Conservation (phyloP, 2,329 filamentous ascomycete genomes). For the Ophiocordyceps camponoti-floridani region DNA sequence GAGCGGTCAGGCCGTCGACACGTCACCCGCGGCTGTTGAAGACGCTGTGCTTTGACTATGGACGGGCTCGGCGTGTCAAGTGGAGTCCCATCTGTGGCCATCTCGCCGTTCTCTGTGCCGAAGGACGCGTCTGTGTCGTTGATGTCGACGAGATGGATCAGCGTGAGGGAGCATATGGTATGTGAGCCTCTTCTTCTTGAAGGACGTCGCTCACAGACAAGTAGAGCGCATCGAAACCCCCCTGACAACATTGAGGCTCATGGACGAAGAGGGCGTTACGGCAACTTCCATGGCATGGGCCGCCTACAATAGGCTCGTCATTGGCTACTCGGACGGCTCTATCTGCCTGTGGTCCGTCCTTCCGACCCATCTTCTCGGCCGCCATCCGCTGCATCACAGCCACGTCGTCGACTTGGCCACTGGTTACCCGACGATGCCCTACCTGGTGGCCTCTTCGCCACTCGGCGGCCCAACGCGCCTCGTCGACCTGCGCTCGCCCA, state of each 20-base stretch:
- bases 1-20: conserved; percentile 15
- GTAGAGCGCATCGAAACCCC: conserved; percentile 26
- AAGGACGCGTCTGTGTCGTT: conserved; percentile 31
- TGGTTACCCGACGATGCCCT: conserved; percentile 37
- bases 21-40: conserved; percentile 19
- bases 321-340: conserved; percentile 38
- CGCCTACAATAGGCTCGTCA: conserved; percentile 32
- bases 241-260: conserved; percentile 24
- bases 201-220: conserved; percentile 6
- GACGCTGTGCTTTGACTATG: conserved; percentile 30
- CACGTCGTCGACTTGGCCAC: conserved; percentile 35
- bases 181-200: conserved; percentile 3
- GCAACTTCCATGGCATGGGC: conserved; percentile 37
- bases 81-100: conserved; percentile 34
- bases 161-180: conserved; percentile 20
- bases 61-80: conserved; percentile 28
- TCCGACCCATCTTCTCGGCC: conserved; percentile 28
- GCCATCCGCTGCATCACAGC: conserved; percentile 34
- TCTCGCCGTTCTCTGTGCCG: conserved; percentile 30
- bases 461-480: conserved; percentile 34
- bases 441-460: conserved; percentile 34
- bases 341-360: conserved; percentile 37
- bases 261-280: conserved; percentile 26
- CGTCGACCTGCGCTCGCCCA: conserved; percentile 33
- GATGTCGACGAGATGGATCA: conserved; percentile 13